Conservation (phyloP, 2,329 filamentous ascomycete species). For the Dactylonectria macrodidyma region DNA sequence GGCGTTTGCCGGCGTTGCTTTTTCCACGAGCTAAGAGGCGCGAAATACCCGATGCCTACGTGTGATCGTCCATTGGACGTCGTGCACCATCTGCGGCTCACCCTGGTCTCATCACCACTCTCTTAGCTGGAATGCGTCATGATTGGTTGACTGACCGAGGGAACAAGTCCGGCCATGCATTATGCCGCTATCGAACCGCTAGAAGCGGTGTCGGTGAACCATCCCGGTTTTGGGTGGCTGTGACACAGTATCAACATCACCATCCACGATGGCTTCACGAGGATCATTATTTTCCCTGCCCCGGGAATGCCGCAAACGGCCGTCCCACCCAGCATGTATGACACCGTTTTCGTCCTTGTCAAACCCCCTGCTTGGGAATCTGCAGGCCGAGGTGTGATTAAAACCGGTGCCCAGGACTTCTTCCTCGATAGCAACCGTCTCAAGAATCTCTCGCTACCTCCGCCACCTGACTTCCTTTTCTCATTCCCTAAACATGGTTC, state of each 20-base stretch:
- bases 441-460: slow-evolving; percentile 33
- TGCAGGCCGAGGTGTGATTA: slow-evolving; percentile 44
- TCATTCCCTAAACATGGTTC: slow-evolving; percentile 33
- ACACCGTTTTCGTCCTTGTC: slow-evolving; percentile 48
- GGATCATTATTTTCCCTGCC: slow-evolving; percentile 46
- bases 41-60: slow-evolving; percentile 45
- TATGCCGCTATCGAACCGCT: slow-evolving; percentile 49
- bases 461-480: slow-evolving; percentile 13
- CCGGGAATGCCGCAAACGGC: slow-evolving; percentile 49
- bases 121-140: slow-evolving; percentile 42
- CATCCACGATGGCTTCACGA: slow-evolving; percentile 48
- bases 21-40: slow-evolving; percentile 43
- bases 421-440: slow-evolving; percentile 34
- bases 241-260: slow-evolving; percentile 47
- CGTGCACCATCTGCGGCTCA: slow-evolving; percentile 50
- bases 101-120: slow-evolving; percentile 49
- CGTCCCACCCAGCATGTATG: slow-evolving; percentile 47
- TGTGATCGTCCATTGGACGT: slow-evolving; percentile 47
- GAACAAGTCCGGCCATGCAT: slow-evolving; percentile 43
- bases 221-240: slow-evolving; percentile 45
- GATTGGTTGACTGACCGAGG: slow-evolving; percentile 47
- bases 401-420: slow-evolving; percentile 42
- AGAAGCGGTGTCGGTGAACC: slow-evolving; percentile 50
- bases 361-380: slow-evolving; percentile 44
- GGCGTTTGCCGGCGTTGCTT: slow-evolving; percentile 38